Conservation (phyloP, 805 yeast genomes). For the Kazachstania martiniae region DNA sequence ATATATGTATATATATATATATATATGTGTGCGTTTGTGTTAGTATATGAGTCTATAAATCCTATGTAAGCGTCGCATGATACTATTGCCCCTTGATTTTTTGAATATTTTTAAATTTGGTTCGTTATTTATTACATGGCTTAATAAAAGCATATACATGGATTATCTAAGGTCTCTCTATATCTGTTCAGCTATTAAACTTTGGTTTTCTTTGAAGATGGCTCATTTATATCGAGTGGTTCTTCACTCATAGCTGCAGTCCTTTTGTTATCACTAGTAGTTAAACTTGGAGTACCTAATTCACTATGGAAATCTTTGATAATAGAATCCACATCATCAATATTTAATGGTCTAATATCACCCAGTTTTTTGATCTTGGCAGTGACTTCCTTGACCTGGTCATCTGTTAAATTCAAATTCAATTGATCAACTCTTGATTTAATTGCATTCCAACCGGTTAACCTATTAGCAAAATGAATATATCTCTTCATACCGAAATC, state of each 20-base stretch:
- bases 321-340: slow-evolving; percentile 95
- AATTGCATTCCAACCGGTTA: slow-evolving; percentile 99
- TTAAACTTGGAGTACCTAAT: slow-evolving; percentile 9
- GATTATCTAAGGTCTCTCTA: too few relatives aligned
- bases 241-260: slow-evolving; percentile 1
- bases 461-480: slow-evolving; percentile 93
- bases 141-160: too few relatives aligned
- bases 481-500: slow-evolving; percentile 95
- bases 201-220: slow-evolving; percentile 11
- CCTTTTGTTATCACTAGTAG: slow-evolving; percentile 3
- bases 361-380: slow-evolving; percentile 87
- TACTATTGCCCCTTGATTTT: too few relatives aligned
- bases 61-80: too few relatives aligned
- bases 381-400: slow-evolving; percentile 92
- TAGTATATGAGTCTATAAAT: too few relatives aligned
- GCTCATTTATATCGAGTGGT: slow-evolving; percentile 8
- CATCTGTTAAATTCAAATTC: slow-evolving; percentile 81
- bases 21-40: too few relatives aligned
- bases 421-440: slow-evolving; percentile 96
- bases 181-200: slow-evolving; percentile 2
- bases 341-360: slow-evolving; percentile 86
- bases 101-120: too few relatives aligned
- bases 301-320: slow-evolving; percentile 87
- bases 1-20: too few relatives aligned
- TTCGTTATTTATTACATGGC: too few relatives aligned